Evolutionary conservation across 169 alveolate species (phyloP), one percentile per base, ranked within the genome.

Genomic region (Plasmodium coatneyi): DNA sequence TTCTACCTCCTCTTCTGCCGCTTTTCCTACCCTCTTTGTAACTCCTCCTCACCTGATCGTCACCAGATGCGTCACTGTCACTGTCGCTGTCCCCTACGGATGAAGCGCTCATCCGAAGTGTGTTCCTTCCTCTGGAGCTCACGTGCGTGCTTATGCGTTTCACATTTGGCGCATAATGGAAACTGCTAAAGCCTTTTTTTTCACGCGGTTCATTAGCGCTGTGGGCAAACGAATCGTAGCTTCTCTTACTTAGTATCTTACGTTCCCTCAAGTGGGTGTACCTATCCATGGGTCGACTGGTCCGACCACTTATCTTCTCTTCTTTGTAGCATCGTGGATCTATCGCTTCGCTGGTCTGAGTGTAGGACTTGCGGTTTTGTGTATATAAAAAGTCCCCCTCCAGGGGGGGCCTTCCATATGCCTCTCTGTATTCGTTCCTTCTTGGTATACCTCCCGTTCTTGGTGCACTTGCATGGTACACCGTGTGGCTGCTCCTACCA

Each of bases 201-300:
- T 60, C 79, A 30, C n/a, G 28, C n/a, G 41, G 19, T 71, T 2
- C 83, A 83, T 43, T 6, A 28, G 32, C 52, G 9, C 19, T 32
- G n/a, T n/a, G 52, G 19, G 12, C 3, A 39, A 41, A 83, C 9
- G 43, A 39, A 83, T 83, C 71, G n/a, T 83, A 66, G 52, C 92
- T 72, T 6, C 74, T 7, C 25, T 83, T 83, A 70, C 41, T 70
- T 14, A 71, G 19, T 46, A 54, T 7, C 12, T 72, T 83, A 14
- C 32, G n/a, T 71, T 83, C 83, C 41, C 52, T 83, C 70, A 71
- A 39, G 52, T 83, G 71, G n/a, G 19, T 5, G 14, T 39, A 9
- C 32, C 70, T 66, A 39, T 83, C 36, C 12, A 32, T 39, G 70
- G 22, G 78, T 22, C 36, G 76, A 66, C 3, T 19, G 32, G 25